These are phyloP conservation scores for Fagus crenata DNA, from an alignment of 306 rosid genomes.

Conservation along the genomic window DNA sequence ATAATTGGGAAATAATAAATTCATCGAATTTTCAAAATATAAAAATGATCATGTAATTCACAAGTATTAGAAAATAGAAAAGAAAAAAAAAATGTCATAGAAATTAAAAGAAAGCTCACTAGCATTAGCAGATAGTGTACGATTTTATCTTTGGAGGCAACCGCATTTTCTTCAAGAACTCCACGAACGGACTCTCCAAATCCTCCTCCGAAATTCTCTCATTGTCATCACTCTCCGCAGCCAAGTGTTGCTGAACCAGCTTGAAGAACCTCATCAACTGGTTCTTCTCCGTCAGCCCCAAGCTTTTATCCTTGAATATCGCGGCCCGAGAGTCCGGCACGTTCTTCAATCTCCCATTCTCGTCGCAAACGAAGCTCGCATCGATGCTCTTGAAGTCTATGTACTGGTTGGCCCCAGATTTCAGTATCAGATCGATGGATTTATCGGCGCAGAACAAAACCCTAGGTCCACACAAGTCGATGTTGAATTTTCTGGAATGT, in stretches of 20 bases:
- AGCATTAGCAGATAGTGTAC: slow-evolving; percentile 60
- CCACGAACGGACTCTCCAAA: slow-evolving; percentile 68
- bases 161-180: slow-evolving; percentile 66
- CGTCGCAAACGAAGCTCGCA: slow-evolving; percentile 54
- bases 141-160: slow-evolving; percentile 82
- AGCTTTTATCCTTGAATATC: slow-evolving; percentile 72
- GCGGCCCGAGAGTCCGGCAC: slow-evolving; percentile 92
- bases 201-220: slow-evolving; percentile 66
- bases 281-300: slow-evolving; percentile 71
- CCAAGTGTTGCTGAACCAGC: slow-evolving; percentile 80
- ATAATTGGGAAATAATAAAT: background rate
- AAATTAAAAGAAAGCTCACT: slow-evolving; percentile 28
- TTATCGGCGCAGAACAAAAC: slow-evolving; percentile 62
- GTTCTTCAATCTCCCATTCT: slow-evolving; percentile 47
- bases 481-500: slow-evolving; percentile 55
- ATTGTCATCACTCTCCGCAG: slow-evolving; percentile 29
- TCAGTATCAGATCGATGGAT: slow-evolving; percentile 56
- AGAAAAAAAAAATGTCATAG: slow-evolving; percentile 2
- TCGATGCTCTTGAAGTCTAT: slow-evolving; percentile 76
- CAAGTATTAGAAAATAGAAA: background rate
- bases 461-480: slow-evolving; percentile 81
- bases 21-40: background rate
- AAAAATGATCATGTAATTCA: background rate
- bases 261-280: slow-evolving; percentile 84
- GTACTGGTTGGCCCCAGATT: slow-evolving; percentile 59